These are phyloP conservation scores for Lachnellula suecica DNA, from an alignment of 2,329 filamentous ascomycete genomes.

Conservation along the genomic window DNA sequence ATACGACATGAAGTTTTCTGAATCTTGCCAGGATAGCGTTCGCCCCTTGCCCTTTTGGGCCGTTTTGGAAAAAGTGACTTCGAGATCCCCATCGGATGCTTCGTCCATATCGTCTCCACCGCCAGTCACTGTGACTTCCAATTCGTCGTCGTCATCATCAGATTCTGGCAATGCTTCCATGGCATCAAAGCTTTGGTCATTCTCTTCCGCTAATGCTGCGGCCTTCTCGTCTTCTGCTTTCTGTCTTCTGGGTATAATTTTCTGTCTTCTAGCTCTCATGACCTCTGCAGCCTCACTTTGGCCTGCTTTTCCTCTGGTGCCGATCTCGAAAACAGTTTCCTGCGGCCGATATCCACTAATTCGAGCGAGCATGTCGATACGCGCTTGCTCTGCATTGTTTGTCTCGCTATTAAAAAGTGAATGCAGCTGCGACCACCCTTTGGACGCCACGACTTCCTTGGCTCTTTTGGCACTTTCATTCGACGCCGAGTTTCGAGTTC, in stretches of 20 bases:
- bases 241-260: slow-evolving; percentile 57
- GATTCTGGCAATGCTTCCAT: slow-evolving; percentile 26
- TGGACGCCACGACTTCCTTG: slow-evolving; percentile 70
- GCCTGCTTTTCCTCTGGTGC: slow-evolving; percentile 64
- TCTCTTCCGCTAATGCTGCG: slow-evolving; percentile 30
- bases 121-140: slow-evolving; percentile 33
- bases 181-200: slow-evolving; percentile 25
- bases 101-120: slow-evolving; percentile 51
- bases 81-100: slow-evolving; percentile 62
- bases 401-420: slow-evolving; percentile 74
- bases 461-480: slow-evolving; percentile 86
- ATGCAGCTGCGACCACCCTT: slow-evolving; percentile 73
- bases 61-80: slow-evolving; percentile 68
- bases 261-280: slow-evolving; percentile 70
- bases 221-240: slow-evolving; percentile 41
- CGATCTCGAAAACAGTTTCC: slow-evolving; percentile 97
- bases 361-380: slow-evolving; percentile 82
- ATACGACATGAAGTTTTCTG: slow-evolving; percentile 96
- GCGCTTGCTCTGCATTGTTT: slow-evolving; percentile 64
- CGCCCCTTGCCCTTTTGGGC: slow-evolving; percentile 51
- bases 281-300: slow-evolving; percentile 68
- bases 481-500: slow-evolving; percentile 86
- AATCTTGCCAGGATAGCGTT: slow-evolving; percentile 71
- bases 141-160: slow-evolving; percentile 38
- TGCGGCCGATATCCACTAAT: slow-evolving; percentile 86